Conservation (phyloP, 805 yeast species). For the Suhomyces vadensis region DNA sequence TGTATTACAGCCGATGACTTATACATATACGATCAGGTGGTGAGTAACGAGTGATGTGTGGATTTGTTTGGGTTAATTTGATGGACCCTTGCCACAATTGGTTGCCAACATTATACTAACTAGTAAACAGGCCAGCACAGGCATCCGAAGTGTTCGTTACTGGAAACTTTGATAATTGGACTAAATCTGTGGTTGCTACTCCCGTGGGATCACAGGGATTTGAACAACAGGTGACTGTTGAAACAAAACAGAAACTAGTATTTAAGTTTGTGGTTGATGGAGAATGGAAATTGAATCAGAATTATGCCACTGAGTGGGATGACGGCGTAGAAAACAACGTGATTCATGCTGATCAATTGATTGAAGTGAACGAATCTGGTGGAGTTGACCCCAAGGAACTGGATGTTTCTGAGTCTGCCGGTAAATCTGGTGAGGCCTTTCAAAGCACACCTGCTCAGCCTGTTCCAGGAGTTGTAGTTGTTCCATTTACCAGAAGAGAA, state of each 20-base stretch:
- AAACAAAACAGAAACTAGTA: conserved; percentile 24
- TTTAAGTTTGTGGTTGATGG: conserved; percentile 40
- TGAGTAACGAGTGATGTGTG: conserved; percentile 3
- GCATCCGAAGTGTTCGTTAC: conserved; percentile 34
- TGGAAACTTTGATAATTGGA: conserved; percentile 45
- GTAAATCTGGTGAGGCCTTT: neutral
- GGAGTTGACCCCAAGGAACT: neutral
- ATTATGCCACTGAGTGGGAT: conserved; percentile 28
- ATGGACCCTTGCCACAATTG: neutral
- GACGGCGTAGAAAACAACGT: conserved; percentile 39
- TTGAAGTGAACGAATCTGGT: neutral
- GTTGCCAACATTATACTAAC: conserved; percentile 10
- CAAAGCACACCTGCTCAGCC: neutral
- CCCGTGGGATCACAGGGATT: conserved; percentile 20
- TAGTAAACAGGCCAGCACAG: conserved; percentile 9
- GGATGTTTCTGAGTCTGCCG: neutral
- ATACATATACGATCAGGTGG: conserved; percentile 12
- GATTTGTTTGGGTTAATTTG: neutral
- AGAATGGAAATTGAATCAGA: conserved; percentile 30
- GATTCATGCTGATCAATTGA: conserved; percentile 29
- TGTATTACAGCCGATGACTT: too few relatives aligned
- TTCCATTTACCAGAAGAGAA: neutral
- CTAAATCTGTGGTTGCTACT: conserved; percentile 19
- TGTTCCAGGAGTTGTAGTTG: neutral
- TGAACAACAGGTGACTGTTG: conserved; percentile 22